A percentile compares a stretch with the other conserved stretches of the same genome.
Evolutionary conservation across 2,329 filamentous ascomycete species (phyloP).

Genomic region (Dryadomyces quercivorus): DNA sequence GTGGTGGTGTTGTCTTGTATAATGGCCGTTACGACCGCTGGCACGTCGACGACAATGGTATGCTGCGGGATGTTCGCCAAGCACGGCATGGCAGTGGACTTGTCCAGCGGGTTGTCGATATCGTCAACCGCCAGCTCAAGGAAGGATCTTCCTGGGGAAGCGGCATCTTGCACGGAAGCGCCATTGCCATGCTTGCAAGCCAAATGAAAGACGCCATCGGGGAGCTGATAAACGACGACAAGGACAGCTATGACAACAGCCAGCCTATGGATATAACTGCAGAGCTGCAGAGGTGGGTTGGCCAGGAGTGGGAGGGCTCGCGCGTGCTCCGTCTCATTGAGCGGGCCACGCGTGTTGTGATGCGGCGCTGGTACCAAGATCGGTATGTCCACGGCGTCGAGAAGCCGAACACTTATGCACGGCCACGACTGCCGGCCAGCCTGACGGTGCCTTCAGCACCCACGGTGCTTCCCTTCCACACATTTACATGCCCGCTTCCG

Average conservation of each 20-base stretch:
- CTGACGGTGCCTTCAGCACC: constrained; percentile 77
- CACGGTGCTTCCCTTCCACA: constrained; percentile 93
- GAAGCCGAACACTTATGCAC: constrained; percentile 48
- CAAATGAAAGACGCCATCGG: constrained; percentile 31
- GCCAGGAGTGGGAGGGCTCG: constrained; percentile 77
- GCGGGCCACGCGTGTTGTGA: constrained; percentile 63
- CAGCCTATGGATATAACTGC: constrained; percentile 22
- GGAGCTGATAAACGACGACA: constrained; percentile 12
- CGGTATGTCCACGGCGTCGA: constrained; percentile 52
- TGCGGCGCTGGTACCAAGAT: constrained; percentile 82
- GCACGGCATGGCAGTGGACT: constrained; percentile 59
- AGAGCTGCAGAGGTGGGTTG: constrained; percentile 49
- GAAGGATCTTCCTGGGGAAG: constrained; percentile 82
- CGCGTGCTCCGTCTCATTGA: constrained; percentile 74
- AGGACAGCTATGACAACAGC: neutral
- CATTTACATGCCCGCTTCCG: constrained; percentile 87
- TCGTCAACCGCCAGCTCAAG: constrained; percentile 75
- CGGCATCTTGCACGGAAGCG: constrained; percentile 49
- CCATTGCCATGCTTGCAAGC: constrained; percentile 36
- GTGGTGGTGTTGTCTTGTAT: constrained; percentile 72
- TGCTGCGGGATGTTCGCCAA: constrained; percentile 61
- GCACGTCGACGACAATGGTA: constrained; percentile 80
- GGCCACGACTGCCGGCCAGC: constrained; percentile 60
- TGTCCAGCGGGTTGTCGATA: constrained; percentile 80
- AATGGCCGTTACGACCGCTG: constrained; percentile 70